phyloP scores from a whole-genome alignment of 345 rosid species.

The Salix suchowensis region DNA sequence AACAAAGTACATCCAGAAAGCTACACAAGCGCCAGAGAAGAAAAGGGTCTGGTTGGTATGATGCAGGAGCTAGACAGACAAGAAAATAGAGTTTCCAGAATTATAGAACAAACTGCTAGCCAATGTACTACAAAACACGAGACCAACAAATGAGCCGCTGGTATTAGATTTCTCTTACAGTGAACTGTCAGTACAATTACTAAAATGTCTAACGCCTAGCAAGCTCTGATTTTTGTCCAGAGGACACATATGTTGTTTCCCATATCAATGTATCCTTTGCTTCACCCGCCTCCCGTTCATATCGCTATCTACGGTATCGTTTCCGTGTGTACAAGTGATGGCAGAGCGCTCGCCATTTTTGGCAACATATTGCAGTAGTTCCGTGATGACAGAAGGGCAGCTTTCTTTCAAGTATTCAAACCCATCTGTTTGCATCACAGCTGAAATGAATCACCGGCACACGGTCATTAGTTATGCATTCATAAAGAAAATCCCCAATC shows the following conservation, averaged over 20 bases:
- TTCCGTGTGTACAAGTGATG: constrained; percentile 38
- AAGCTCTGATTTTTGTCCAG: not conserved
- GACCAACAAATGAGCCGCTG: constrained; percentile 13
- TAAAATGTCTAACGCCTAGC: constrained; percentile 22
- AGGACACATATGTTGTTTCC: constrained; percentile 2
- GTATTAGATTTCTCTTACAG: not conserved
- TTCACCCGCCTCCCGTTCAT: constrained; percentile 64
- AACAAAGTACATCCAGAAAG: not conserved
- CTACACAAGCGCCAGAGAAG: not conserved
- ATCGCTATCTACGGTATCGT: constrained; percentile 51
- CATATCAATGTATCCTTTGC: constrained; percentile 54
- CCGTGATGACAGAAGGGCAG: constrained; percentile 27
- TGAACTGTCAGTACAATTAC: constrained; percentile 21
- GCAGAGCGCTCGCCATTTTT: constrained; percentile 51
- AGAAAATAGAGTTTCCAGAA: not conserved
- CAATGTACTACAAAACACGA: not conserved
- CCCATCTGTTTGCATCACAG: constrained; percentile 28
- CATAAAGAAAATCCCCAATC: not conserved
- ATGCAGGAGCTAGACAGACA: not conserved
- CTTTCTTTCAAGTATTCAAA: constrained; percentile 28
- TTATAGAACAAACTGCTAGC: not conserved
- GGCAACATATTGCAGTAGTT: constrained; percentile 38
- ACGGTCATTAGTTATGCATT: not conserved
- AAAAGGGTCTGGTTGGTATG: not conserved
- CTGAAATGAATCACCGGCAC: constrained; percentile 2